A percentile compares a stretch with the other conserved stretches of the same genome.
phyloP scores from a whole-genome alignment of 2,329 filamentous ascomycete genomes.

The Pezicula rhizophila region DNA sequence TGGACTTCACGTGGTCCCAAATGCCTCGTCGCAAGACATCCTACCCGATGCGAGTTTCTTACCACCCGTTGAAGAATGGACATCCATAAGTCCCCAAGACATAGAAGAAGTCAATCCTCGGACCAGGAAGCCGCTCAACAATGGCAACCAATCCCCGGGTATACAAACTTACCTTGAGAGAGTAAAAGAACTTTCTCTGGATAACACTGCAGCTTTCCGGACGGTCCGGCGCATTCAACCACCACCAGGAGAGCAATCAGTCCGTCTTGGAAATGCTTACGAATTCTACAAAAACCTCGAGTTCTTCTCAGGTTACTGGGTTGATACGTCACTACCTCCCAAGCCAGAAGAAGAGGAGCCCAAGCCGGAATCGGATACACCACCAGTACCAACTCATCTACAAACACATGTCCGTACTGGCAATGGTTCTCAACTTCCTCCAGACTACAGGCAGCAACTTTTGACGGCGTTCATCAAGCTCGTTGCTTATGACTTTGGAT shows the following conservation, averaged over 20 bases:
- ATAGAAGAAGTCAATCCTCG: slow-evolving; percentile 37
- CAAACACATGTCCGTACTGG: slow-evolving; percentile 38
- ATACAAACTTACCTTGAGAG: slow-evolving; percentile 53
- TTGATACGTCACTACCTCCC: slow-evolving; percentile 45
- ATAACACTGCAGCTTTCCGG: slow-evolving; percentile 54
- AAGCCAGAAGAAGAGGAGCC: slow-evolving; percentile 10
- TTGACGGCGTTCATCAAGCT: slow-evolving; percentile 56
- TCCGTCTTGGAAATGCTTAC: slow-evolving; percentile 56
- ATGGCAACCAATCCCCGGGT: slow-evolving; percentile 49
- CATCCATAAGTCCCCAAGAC: slow-evolving; percentile 22
- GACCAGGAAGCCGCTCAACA: slow-evolving; percentile 44
- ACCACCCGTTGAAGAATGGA: slow-evolving; percentile 47
- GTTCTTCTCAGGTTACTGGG: slow-evolving; percentile 53
- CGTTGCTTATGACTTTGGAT: slow-evolving; percentile 60
- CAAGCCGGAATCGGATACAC: slow-evolving; percentile 6
- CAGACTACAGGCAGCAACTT: slow-evolving; percentile 51
- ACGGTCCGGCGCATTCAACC: slow-evolving; percentile 53
- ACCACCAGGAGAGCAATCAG: slow-evolving; percentile 45
- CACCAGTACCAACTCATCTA: slow-evolving; percentile 15
- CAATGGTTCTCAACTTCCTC: slow-evolving; percentile 49
- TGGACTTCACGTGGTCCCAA: slow-evolving; percentile 47
- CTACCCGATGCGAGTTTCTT: slow-evolving; percentile 48
- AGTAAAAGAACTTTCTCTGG: slow-evolving; percentile 47
- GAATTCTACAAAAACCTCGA: slow-evolving; percentile 62
- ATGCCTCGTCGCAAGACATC: slow-evolving; percentile 42